phyloP scores from a whole-genome alignment of 352 stramenopile genomes.

The Sclerospora graminicola region DNA sequence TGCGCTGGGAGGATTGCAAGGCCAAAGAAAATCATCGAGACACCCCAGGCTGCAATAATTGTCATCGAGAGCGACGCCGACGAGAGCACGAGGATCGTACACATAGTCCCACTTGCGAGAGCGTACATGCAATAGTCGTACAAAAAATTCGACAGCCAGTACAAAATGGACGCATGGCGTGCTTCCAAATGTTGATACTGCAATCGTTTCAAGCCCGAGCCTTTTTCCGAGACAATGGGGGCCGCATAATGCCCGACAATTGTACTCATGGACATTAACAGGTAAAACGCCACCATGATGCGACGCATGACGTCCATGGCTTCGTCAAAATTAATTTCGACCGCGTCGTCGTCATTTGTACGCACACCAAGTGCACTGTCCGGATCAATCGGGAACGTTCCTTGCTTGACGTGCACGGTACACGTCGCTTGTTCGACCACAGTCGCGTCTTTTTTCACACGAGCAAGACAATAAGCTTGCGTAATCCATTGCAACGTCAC shows the following conservation, averaged over 20 bases:
- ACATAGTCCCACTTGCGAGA: constrained; percentile 21
- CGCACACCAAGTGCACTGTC: constrained; percentile 11
- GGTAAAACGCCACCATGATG: constrained; percentile 89
- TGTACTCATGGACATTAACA: constrained; percentile 50
- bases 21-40: constrained; percentile 30
- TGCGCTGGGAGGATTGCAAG: constrained; percentile 53
- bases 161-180: constrained; percentile 32
- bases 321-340: constrained; percentile 20
- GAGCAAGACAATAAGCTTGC: constrained; percentile 37
- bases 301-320: constrained; percentile 43
- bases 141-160: constrained; percentile 59
- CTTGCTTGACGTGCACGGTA: too few relatives aligned
- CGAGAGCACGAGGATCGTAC: constrained; percentile 30
- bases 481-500: constrained; percentile 52
- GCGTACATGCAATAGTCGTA: constrained; percentile 49
- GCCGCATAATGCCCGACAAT: constrained; percentile 59
- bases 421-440: neutral
- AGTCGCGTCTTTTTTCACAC: too few relatives aligned
- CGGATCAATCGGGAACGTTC: constrained; percentile 29
- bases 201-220: constrained; percentile 56
- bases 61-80: constrained; percentile 17
- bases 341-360: constrained; percentile 10
- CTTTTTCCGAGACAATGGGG: constrained; percentile 56
- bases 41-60: constrained; percentile 29
- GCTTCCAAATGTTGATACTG: constrained; percentile 64